A percentile compares a stretch with the other conserved stretches of the same genome.
Evolutionary conservation across 371 early-diverging fungal species (phyloP).

Genomic region (Rhizomucor pusillus): DNA sequence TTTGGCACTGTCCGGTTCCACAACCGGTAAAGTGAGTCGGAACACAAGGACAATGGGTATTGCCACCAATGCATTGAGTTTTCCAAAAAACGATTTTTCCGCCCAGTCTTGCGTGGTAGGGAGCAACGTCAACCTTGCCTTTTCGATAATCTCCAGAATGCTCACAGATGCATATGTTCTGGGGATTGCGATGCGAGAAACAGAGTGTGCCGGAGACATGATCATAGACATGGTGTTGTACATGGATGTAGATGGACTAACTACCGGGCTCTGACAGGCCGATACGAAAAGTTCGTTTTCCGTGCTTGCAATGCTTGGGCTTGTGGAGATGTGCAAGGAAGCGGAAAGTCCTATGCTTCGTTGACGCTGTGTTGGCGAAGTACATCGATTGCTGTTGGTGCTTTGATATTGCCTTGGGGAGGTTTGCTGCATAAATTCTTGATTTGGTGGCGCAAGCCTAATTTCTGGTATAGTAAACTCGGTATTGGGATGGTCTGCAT

Average conservation of each 20-base stretch:
- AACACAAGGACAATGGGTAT: slow-evolving; percentile 54
- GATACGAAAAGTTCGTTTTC: slow-evolving; percentile 6
- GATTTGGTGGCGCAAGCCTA: slow-evolving; percentile 31
- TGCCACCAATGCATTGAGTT: slow-evolving; percentile 49
- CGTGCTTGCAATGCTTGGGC: background rate
- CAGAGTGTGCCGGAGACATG: slow-evolving; percentile 5
- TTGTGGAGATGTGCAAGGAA: slow-evolving; percentile 21
- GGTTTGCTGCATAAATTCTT: background rate
- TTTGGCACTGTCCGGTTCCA: slow-evolving; percentile 38
- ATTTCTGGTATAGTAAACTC: slow-evolving; percentile 37
- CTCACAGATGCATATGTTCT: background rate
- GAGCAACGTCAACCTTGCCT: slow-evolving; percentile 31
- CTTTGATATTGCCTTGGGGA: background rate
- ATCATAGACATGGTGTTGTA: slow-evolving; percentile 8
- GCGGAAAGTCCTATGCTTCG: slow-evolving; percentile 10
- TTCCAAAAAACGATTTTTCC: slow-evolving; percentile 43
- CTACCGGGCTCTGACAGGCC: slow-evolving; percentile 27
- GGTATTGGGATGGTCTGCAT: slow-evolving; percentile 2
- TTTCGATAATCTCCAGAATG: background rate
- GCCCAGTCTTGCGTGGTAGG: slow-evolving; percentile 55
- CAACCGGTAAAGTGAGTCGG: slow-evolving; percentile 61
- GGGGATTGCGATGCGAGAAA: background rate
- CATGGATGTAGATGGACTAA: slow-evolving; percentile 17
- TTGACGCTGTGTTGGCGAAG: background rate
- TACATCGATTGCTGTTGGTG: background rate